Evolutionary conservation across 345 rosid species (phyloP).

Genomic region (Raphanus raphanistrum): DNA sequence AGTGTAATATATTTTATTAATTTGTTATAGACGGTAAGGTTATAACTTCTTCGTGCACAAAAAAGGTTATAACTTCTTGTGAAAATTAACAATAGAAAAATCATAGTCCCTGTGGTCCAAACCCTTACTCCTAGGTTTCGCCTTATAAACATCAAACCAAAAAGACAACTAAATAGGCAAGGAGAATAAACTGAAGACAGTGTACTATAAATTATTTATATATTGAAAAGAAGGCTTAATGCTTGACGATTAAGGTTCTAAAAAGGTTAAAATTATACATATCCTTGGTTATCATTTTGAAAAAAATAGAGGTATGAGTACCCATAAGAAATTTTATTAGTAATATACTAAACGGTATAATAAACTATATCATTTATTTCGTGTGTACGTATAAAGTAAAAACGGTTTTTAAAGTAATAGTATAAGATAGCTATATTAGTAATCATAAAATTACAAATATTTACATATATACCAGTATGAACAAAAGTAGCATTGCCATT

Average conservation of each 20-base stretch:
- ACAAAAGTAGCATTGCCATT: not conserved
- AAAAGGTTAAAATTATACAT: not conserved
- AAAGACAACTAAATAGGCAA: not conserved
- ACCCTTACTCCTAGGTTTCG: slow-evolving; percentile 25
- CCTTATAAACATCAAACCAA: slow-evolving; percentile 14
- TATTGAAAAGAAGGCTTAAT: slow-evolving; percentile 1
- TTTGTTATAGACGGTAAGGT: not conserved
- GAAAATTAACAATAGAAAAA: slow-evolving; percentile 15
- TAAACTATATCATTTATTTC: not conserved
- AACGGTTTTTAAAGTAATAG: not conserved
- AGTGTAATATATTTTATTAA: not conserved
- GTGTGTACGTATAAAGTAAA: not conserved
- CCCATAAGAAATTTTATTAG: not conserved
- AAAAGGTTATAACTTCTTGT: not conserved
- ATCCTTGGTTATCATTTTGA: slow-evolving; percentile 2
- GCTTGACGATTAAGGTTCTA: slow-evolving; percentile 22
- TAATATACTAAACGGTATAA: not conserved
- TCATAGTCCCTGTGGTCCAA: slow-evolving; percentile 12
- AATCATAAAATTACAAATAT: not conserved
- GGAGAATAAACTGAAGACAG: slow-evolving; percentile 3
- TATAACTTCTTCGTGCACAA: not conserved
- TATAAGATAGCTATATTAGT: not conserved
- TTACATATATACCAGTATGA: not conserved
- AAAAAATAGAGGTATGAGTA: not conserved
- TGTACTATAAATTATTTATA: not conserved